A percentile compares a stretch with the other conserved stretches of the same genome.
Evolutionary conservation across 345 rosid species (phyloP).

Genomic region (Citropsis articulata): DNA sequence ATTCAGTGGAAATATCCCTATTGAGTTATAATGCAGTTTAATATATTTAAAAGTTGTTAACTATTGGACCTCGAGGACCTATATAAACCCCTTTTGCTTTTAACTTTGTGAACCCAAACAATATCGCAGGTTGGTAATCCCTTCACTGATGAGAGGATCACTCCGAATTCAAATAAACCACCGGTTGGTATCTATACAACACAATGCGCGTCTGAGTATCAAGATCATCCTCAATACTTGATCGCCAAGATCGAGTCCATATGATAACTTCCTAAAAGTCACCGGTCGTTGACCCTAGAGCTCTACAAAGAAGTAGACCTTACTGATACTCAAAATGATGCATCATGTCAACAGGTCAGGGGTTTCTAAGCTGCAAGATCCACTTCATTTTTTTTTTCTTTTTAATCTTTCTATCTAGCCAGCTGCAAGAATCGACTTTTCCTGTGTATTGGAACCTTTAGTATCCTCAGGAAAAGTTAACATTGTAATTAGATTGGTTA

Average conservation of each 20-base stretch:
- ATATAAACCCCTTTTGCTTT: background rate
- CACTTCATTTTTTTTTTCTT: background rate
- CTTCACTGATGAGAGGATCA: conserved; percentile 32
- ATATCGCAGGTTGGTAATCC: conserved; percentile 58
- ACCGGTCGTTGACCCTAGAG: conserved; percentile 54
- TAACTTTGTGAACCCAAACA: background rate
- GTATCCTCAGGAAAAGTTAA: background rate
- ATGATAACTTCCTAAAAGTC: conserved; percentile 68
- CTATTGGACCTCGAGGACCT: background rate
- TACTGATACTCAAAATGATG: background rate
- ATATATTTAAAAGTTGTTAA: background rate
- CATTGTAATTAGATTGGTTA: background rate
- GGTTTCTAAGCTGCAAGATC: background rate
- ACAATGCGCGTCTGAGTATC: conserved; percentile 43
- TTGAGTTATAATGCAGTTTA: background rate
- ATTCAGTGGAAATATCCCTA: too few relatives aligned
- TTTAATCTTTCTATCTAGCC: background rate
- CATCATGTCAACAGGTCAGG: background rate
- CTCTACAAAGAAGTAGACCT: background rate
- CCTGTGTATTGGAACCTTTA: background rate
- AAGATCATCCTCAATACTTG: conserved; percentile 37
- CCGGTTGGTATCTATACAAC: conserved; percentile 12
- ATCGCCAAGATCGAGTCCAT: conserved; percentile 65
- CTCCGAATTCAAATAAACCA: conserved; percentile 21
- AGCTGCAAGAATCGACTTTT: background rate